Evolutionary conservation across 768 basidiomycete species (phyloP).

Genomic region (Hericium coralloides): DNA sequence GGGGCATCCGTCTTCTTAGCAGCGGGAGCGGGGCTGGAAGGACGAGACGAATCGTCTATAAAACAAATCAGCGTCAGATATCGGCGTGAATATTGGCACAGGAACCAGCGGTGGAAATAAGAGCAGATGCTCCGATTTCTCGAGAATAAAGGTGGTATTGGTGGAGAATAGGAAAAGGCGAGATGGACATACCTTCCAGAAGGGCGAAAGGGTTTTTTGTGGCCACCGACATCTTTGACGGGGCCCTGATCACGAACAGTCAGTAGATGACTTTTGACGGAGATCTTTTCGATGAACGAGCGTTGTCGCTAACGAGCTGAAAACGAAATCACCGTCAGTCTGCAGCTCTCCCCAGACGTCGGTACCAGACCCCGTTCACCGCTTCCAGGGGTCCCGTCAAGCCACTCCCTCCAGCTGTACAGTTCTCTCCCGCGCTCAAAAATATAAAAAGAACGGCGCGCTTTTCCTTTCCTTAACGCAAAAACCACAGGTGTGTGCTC

Average conservation of each 20-base stretch:
- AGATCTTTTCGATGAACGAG: no score
- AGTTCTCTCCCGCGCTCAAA: slow-evolving; percentile 24
- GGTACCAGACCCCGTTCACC: slow-evolving; percentile 13
- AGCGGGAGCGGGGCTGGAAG: slow-evolving; percentile 33
- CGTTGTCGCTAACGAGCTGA: no score
- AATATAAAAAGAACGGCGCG: slow-evolving; percentile 14
- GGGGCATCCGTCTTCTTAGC: slow-evolving; percentile 15
- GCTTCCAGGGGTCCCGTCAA: slow-evolving; percentile 17
- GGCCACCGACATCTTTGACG: slow-evolving; percentile 85
- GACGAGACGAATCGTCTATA: slow-evolving; percentile 41
- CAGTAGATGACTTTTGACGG: neutral
- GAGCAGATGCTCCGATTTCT: no score
- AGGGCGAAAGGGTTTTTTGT: slow-evolving; percentile 80
- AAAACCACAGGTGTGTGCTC: slow-evolving; percentile 49
- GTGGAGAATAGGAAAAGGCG: neutral
- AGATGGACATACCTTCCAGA: slow-evolving; percentile 54
- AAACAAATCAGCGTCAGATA: neutral
- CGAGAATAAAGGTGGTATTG: neutral
- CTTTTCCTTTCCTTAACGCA: slow-evolving; percentile 35
- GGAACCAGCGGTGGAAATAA: neutral
- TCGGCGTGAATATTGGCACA: neutral
- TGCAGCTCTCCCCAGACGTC: no score
- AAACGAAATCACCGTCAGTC: neutral
- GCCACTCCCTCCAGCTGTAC: slow-evolving; percentile 24
- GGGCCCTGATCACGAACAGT: slow-evolving; percentile 38